phyloP scores from a whole-genome alignment of 768 basidiomycete species.

The Hygrophorus russula region DNA sequence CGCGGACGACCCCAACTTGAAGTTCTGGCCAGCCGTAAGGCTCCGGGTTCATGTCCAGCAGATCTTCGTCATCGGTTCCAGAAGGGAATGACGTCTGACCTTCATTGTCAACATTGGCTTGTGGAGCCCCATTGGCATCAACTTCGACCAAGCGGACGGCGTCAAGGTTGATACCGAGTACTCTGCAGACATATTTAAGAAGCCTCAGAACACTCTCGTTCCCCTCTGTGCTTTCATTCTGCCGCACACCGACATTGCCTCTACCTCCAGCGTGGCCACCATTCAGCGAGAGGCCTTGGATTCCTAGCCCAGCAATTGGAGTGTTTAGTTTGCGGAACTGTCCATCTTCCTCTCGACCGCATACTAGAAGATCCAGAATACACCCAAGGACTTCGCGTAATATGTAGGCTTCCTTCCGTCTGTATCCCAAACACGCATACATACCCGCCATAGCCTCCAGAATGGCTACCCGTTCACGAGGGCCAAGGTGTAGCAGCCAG shows the following conservation, averaged over 20 bases:
- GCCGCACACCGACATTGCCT: slow-evolving; percentile 57
- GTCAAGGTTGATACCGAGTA: slow-evolving; percentile 76
- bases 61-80: slow-evolving; percentile 26
- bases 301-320: slow-evolving; percentile 34
- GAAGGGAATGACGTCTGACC: background rate
- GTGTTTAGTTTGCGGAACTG: slow-evolving; percentile 30
- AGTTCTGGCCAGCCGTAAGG: slow-evolving; percentile 90
- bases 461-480: slow-evolving; percentile 61
- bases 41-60: slow-evolving; percentile 30
- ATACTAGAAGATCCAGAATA: slow-evolving; percentile 78
- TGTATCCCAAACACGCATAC: slow-evolving; percentile 74
- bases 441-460: slow-evolving; percentile 63
- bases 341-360: slow-evolving; percentile 65
- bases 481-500: slow-evolving; percentile 73
- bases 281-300: slow-evolving; percentile 30
- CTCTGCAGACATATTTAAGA: slow-evolving; percentile 62
- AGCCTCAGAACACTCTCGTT: slow-evolving; percentile 74
- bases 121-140: slow-evolving; percentile 9
- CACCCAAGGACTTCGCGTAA: slow-evolving; percentile 81
- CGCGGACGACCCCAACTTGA: slow-evolving; percentile 87
- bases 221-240: slow-evolving; percentile 65
- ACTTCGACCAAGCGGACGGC: slow-evolving; percentile 43
- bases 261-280: slow-evolving; percentile 20
- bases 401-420: slow-evolving; percentile 79
- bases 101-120: slow-evolving; percentile 2